Evolutionary conservation across 208 protist genomes (phyloP), one percentile per base, ranked within the genome.

Genomic region (Spongospora subterranea): DNA sequence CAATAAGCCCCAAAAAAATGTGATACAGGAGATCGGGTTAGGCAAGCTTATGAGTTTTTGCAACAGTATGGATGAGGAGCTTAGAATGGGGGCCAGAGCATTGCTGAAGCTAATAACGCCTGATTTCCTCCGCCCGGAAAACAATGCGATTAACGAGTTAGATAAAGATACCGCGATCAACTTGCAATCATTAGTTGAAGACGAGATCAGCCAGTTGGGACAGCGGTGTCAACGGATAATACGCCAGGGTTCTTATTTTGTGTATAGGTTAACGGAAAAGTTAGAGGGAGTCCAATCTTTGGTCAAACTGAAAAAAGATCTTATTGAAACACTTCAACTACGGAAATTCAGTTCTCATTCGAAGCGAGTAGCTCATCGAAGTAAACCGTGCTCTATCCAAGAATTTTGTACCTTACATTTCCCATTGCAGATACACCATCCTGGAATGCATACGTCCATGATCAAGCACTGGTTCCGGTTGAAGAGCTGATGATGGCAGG

Each of bases 401-500:
- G 50, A 29, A 24, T 24, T 24, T n/a, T n/a, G n/a, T n/a, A n/a
- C n/a, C n/a, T n/a, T n/a, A n/a, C n/a, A n/a, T n/a, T n/a, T n/a
- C n/a, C n/a, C n/a, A 24, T 60, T 60, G 6, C 50, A 60, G 50
- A 60, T 60, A 60, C 50, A 24, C 50, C 50, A 29, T 60, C 50
- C 13, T 60, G 50, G 50, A 6, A 60, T 60, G 50, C 50, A 60
- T 6, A 6, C 50, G 24, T 29, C 24, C 24, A 29, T 60, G 50
- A 60, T 60, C 13, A 29, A 24, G 50, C 24, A 60, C 13, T 24
- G 50, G 50, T 29, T 6, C 50, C 50, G 50, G 24, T 60, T 24
- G 50, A 60, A 60, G 50, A 60, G 50, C 6, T 60, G 50, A 35
- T 82, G 40, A n/a, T 82, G 6, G 71, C 71, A 20, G 71, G 71